Base-by-base conservation (phyloP, 768 basidiomycete genomes). In the Mycena maculata region DNA sequence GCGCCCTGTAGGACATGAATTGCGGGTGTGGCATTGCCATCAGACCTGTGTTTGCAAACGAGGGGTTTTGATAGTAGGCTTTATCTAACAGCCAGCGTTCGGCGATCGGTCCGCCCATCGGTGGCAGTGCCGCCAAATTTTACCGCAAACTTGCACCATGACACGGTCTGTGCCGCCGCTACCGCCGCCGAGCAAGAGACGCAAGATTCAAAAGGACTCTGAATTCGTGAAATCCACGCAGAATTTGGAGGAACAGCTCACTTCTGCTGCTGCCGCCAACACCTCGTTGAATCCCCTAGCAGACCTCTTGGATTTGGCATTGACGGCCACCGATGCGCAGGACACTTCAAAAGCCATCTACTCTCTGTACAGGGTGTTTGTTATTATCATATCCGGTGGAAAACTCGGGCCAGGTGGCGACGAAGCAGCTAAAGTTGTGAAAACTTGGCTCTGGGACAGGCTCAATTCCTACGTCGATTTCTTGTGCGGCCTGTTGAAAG, bases 321-420 rank as follows among this genome's bases (percentile, higher is more conserved):
- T 82, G 31, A 76, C 80, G 20, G 76, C 83, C 2, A 72, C 80
- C 44, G 84, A 88, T 42, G 80, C 92, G 0, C 84, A 84, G 68
- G 83, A 87, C 30, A 85, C 88, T 16, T 92, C 83, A 20, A 95
- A 92, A 75, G 90, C 87, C 2, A 85, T 95, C 20, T 97, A 95
- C 78, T 90, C 94, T 0, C 76, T 92, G 7, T 96, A 97, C 76
- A 82, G 96, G 41, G 83, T 91, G 15, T 95, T 94, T 74, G 87
- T 92, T 11, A 71, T 84, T 23, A 78, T 93, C 38, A 84, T 95
- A 52, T 76, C 83, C 4, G 83, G 83, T 31, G 87, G 89, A 3
- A 87, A 89, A 68, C 79, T 95, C 16, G 81, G 81, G 38, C 59
- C 79, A 36, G 80, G 81, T 28, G 83, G 82, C 18, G 81, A 86